Evolutionary conservation across 2,329 filamentous ascomycete genomes (phyloP), one percentile per base, ranked within the genome.

Genomic region (Xylariaceae sp.): DNA sequence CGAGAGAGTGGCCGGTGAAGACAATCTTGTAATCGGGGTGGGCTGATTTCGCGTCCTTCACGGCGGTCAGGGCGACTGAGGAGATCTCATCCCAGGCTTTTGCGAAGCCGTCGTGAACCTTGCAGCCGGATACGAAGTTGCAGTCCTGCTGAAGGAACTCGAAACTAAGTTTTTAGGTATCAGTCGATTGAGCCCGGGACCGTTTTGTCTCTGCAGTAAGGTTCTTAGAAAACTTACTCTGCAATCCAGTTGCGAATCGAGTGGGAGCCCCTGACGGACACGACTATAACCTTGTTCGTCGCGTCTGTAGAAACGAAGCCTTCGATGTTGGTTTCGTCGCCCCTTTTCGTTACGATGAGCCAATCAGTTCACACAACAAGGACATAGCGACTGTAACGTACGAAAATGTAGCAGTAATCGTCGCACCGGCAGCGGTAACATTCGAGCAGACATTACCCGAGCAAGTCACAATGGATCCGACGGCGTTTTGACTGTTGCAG

Each of bases 1-100:
- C 86, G 3, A 89, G 80, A 9, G 83, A 86, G 72, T 89, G 86
- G 34, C 86, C 87, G 0, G 84, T 83, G n/a, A 78, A 68, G 16
- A 85, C 66, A 65, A 87, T 65, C 43, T 67, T 67, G 72, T 78
- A 86, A 45, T 55, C 58, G 1, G 83, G 81, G 70, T 82, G 70
- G 26, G 72, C 66, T 1, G 65, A 63, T 39, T 65, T 67, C 2
- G 80, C 80, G 1, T 66, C 54, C 18, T 68, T 58, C 19, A 87
- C 65, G 49, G 74, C 75, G 1, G 63, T 59, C 6, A 78, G 59
- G 15, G 79, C 74, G 4, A 64, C 61, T 1, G 53, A 49, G 13
- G 72, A 63, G 18, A 85, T 74, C 56, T 85, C 82, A 10, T 69
- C 57, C 80, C 82, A 88, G 40, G 80, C 77, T n/a, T 66, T 66